Evolutionary conservation across 2,329 filamentous ascomycete genomes (phyloP), one percentile per base, ranked within the genome.

Genomic region (Periconia digitata): DNA sequence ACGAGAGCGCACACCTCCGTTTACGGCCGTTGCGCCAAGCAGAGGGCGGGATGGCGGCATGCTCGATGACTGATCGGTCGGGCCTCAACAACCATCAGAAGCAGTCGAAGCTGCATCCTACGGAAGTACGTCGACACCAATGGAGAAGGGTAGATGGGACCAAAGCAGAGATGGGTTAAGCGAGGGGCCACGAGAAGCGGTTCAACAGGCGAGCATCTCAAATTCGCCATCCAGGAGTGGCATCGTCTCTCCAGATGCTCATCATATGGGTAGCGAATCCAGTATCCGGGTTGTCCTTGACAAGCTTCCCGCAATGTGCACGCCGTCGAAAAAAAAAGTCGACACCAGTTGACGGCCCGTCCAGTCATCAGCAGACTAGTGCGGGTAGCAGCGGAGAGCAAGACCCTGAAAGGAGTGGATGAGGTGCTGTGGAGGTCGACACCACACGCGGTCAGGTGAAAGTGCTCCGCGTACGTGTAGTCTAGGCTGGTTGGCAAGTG

Each of bases 391-490:
- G 37, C 18, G 13, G 22, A 20, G 18, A 21, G 18, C 3, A 10
- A 10, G 35, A 18, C 35, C 35, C 27, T 32, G 27, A 32, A 10
- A 13, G 8, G n/a, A n/a, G n/a, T n/a, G n/a, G n/a, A n/a, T n/a
- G n/a, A n/a, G n/a, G n/a, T 4, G 27, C n/a, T 13, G 27, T 12
- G 27, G 18, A 17, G 6, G 35, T 37, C 6, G 15, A 37, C 16
- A 22, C 35, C 23, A 58, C 60, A 54, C 61, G 55, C 50, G 55
- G 60, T 70, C 67, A 70, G 67, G 64, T 69, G 67, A 69, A 59
- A 53, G 45, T 6, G 13, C 12, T 39, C 36, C 50, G 27, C 27
- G 27, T 53, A 56, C 54, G 53, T 48, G 54, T 58, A 51, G 47
- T 48, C 15, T 51, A 46, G 49, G 50, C 49, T 49, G 42, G 27